Base-by-base conservation (phyloP, 2,329 filamentous ascomycete genomes). In the Aureobasidium sp. region DNA sequence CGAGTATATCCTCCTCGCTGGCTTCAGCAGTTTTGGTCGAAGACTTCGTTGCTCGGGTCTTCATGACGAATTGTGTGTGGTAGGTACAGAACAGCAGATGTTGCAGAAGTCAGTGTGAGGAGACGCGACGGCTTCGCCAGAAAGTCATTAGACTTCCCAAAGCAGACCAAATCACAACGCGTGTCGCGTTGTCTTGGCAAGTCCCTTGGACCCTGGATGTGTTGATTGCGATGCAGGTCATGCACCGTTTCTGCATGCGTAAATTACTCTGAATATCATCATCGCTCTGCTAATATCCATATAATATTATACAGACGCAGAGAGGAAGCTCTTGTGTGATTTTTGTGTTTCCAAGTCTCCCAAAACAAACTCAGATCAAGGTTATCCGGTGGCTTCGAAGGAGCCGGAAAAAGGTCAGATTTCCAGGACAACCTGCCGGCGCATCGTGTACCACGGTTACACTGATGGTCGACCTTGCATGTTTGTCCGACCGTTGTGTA, bases 1-100 rank as follows among this genome's bases (percentile, higher is more conserved):
- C 64, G 1, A 47, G 37, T 22, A 29, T 29, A 37, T 56, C 47
- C 62, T 68, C 49, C n/a, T 64, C 61, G 15, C 44, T 15, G 14
- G 64, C 31, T 22, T 65, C 65, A 11, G 64, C 22, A 9, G 56
- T 36, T 7, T 55, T 59, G 3, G 36, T 5, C 41, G 48, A 62
- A 39, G 45, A 70, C 71, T 62, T 68, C 31, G 62, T 71, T 34
- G 68, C 66, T 56, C 72, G 68, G 22, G 70, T 72, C 58, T 68
- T 71, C 70, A 72, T 71, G 14, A 5, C 27, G 7, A 64, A 25
- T 17, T 37, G 15, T 25, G 7, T 22, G 20, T 53, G 17, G 20
- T 44, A 2, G 3, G 5, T 49, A 37, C n/a, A 74, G 1, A 3
- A 47, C 11, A 53, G 47, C 20, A 27, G 25, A 48, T 60, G 41